These are phyloP conservation scores for Penicillium nordicum DNA, from an alignment of 2,329 filamentous ascomycete species.

Conservation along the genomic window DNA sequence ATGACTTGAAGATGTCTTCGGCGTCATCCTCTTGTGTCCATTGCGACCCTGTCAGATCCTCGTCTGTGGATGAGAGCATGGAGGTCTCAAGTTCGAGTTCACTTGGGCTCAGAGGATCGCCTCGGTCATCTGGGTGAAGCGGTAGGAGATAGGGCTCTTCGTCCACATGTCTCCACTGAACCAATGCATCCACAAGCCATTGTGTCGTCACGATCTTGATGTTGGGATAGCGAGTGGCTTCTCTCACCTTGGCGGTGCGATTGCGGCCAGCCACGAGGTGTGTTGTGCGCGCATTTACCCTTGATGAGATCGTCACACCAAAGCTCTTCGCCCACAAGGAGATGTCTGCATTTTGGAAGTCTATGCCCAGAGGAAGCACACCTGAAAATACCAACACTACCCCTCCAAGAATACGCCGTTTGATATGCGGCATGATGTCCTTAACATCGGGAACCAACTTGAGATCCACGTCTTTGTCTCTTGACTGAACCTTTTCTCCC, in stretches of 20 bases:
- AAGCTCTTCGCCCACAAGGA: constrained; percentile 83
- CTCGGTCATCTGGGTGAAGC: constrained; percentile 67
- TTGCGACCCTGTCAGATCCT: constrained; percentile 46
- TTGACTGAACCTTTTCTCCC: constrained; percentile 45
- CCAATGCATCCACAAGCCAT: constrained; percentile 84
- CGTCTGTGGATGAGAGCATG: constrained; percentile 46
- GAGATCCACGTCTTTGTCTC: constrained; percentile 49
- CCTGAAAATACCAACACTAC: constrained; percentile 85
- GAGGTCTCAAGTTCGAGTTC: constrained; percentile 46
- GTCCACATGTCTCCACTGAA: constrained; percentile 75
- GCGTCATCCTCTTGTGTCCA: constrained; percentile 44
- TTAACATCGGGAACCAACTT: constrained; percentile 78
- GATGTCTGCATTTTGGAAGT: constrained; percentile 78
- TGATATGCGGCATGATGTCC: constrained; percentile 76
- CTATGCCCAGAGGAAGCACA: constrained; percentile 76
- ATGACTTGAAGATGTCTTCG: constrained; percentile 51
- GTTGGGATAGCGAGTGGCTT: constrained; percentile 72
- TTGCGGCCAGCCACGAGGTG: constrained; percentile 56
- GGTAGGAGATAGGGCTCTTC: constrained; percentile 76
- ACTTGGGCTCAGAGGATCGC: constrained; percentile 41
- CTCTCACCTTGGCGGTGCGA: constrained; percentile 85
- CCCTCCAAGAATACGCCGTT: constrained; percentile 69
- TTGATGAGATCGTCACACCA: constrained; percentile 60
- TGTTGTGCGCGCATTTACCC: constrained; percentile 47
- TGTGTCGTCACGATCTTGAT: constrained; percentile 90